Evolutionary conservation across 164 flowering plant species (phyloP), one percentile per base, ranked within the genome.

Genomic region (Stephania cephalantha): DNA sequence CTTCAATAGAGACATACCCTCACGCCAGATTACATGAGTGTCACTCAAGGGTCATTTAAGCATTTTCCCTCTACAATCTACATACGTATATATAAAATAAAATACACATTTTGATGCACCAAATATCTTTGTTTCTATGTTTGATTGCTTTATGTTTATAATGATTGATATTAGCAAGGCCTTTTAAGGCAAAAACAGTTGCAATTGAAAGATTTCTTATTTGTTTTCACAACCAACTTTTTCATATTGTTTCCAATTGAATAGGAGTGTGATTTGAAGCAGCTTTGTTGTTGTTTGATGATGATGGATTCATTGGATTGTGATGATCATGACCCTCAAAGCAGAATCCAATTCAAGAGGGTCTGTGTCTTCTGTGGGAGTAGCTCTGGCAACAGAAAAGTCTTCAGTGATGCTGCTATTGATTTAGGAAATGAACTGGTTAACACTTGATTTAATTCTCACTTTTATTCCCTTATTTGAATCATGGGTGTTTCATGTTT

Each of bases 321-420:
- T 35, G 42, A 35, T 35, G 89, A 84, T 68, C 71, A 29, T 48
- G 69, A 77, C 45, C 46, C 61, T 17, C 73, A 73, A 46, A 48
- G 42, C 42, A 35, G 74, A 15, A 81, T 77, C 81, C 84, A 82
- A 78, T 90, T 90, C 80, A 88, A 82, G 65, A 86, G 79, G 82
- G 72, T 90, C 8, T 90, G 94, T 85, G 94, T 90, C 17, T 90
- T 88, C 82, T 90, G 94, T 77, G 94, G 94, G 71, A 87, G 92
- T 82, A 84, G 83, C 77, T 81, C 91, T 81, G 94, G 94, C 70
- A 77, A 83, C 76, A 86, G 85, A 76, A 69, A 82, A 46, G 86
- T 87, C 69, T 88, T 90, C 73, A 82, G 87, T 80, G 90, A 90
- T 80, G 90, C 94, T 83, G 87, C 94, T 83, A 75, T 89, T 83